phyloP scores from a whole-genome alignment of 2,329 filamentous ascomycete genomes.

The Mariannaea sp. region DNA sequence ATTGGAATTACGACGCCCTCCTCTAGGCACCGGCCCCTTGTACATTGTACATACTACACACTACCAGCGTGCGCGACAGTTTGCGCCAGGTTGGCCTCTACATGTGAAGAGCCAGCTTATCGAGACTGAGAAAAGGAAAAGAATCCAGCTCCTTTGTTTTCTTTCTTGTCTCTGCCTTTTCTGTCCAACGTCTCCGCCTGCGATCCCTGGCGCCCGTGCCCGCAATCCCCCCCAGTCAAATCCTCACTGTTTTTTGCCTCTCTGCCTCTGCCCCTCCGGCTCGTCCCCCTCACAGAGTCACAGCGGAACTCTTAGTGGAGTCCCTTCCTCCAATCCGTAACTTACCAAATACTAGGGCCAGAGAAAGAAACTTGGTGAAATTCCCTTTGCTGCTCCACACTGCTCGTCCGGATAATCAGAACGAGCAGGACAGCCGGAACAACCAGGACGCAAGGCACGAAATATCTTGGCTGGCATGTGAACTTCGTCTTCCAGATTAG shows the following conservation, averaged over 20 bases:
- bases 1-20: constrained; percentile 15
- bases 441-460: background rate
- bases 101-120: background rate
- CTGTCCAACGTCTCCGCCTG: too few species aligned
- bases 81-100: constrained; percentile 13
- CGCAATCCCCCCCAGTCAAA: background rate
- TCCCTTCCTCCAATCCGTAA: constrained; percentile 4
- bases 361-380: background rate
- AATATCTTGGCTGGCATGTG: constrained; percentile 38
- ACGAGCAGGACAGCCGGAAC: too few species aligned
- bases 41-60: too few species aligned
- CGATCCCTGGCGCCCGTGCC: background rate
- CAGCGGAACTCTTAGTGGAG: constrained; percentile 11
- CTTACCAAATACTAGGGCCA: background rate
- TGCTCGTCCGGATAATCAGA: background rate
- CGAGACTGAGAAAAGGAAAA: constrained; percentile 1
- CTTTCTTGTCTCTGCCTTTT: constrained; percentile 1
- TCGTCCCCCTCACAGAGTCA: too few species aligned
- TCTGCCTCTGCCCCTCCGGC: constrained; percentile 18
- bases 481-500: constrained; percentile 21
- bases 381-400: background rate
- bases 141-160: constrained; percentile 2
- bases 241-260: background rate
- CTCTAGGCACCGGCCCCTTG: constrained; percentile 9
- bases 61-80: constrained; percentile 1